Percentiles rank a stretch among this genome's conserved stretches.
Conservation (phyloP, 73 alveolate species). For the Tetrahymena malaccensis region DNA sequence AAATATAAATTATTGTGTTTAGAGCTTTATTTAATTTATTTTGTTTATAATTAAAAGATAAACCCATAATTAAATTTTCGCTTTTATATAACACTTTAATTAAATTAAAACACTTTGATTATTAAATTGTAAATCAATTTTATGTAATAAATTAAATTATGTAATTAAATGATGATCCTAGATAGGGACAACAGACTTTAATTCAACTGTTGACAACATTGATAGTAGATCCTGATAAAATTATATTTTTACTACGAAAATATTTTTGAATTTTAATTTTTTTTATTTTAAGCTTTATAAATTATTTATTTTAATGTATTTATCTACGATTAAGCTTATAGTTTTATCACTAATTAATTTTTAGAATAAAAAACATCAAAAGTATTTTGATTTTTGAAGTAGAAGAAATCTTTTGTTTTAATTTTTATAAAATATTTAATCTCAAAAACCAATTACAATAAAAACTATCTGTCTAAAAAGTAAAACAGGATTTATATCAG, state of each 20-base stretch:
- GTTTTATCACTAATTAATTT: too few species aligned
- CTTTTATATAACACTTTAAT: not conserved
- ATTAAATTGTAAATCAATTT: not conserved
- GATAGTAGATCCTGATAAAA: not conserved
- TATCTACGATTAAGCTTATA: too few species aligned
- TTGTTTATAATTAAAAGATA: not conserved
- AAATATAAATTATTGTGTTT: not conserved
- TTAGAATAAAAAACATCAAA: too few species aligned
- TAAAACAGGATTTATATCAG: not conserved
- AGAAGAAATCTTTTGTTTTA: too few species aligned
- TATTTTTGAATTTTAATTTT: not conserved
- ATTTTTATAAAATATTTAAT: too few species aligned
- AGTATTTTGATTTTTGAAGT: too few species aligned
- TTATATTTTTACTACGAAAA: not conserved
- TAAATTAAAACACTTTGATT: not conserved
- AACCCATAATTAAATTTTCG: not conserved
- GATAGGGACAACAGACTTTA: slow-evolving; percentile 1
- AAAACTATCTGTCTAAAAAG: too few species aligned
- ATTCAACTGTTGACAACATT: not conserved
- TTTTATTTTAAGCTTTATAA: too few species aligned
- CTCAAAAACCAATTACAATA: not conserved
- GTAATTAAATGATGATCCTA: not conserved
- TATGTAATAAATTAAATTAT: not conserved
- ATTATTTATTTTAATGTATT: too few species aligned
- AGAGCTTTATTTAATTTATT: too few species aligned